These are phyloP conservation scores for Simplicillium sp. DNA, from an alignment of 2,329 filamentous ascomycete genomes.

Conservation along the genomic window DNA sequence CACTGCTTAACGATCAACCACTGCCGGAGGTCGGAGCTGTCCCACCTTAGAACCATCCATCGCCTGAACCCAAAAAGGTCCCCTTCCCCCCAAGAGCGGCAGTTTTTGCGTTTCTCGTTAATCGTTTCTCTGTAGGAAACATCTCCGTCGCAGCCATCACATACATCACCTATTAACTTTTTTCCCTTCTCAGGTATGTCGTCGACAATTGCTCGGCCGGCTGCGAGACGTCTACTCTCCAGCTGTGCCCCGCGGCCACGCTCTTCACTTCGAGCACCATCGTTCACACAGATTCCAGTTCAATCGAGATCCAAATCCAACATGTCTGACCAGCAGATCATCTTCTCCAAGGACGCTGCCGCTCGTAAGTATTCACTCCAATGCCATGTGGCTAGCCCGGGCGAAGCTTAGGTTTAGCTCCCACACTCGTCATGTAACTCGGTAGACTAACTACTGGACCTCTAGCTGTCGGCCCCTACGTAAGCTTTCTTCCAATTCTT, in stretches of 20 bases:
- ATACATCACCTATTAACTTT: neutral
- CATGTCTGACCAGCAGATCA: slow-evolving; percentile 37
- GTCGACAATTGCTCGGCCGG: slow-evolving; percentile 9
- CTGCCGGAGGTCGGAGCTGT: neutral
- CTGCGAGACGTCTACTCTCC: slow-evolving; percentile 5
- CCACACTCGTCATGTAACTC: neutral
- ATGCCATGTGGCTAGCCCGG: too few species aligned
- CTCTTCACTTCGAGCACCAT: slow-evolving; percentile 7
- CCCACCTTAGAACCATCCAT: neutral
- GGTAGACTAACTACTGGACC: slow-evolving; percentile 6
- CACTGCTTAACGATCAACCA: neutral
- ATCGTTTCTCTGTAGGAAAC: neutral
- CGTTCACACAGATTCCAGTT: slow-evolving; percentile 20
- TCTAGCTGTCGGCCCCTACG: slow-evolving; percentile 53
- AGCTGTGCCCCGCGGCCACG: neutral
- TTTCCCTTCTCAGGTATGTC: slow-evolving; percentile 15
- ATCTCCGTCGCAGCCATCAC: neutral
- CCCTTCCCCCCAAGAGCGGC: neutral
- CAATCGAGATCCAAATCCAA: slow-evolving; percentile 23
- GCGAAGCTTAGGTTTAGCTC: neutral
- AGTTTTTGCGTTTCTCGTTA: neutral
- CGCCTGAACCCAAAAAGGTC: neutral
- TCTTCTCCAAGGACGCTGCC: slow-evolving; percentile 51
- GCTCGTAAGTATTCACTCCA: slow-evolving; percentile 35
- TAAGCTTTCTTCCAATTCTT: slow-evolving; percentile 24